These are phyloP conservation scores for Emmonsia crescens DNA, from an alignment of 2,329 filamentous ascomycete species.

Conservation along the genomic window DNA sequence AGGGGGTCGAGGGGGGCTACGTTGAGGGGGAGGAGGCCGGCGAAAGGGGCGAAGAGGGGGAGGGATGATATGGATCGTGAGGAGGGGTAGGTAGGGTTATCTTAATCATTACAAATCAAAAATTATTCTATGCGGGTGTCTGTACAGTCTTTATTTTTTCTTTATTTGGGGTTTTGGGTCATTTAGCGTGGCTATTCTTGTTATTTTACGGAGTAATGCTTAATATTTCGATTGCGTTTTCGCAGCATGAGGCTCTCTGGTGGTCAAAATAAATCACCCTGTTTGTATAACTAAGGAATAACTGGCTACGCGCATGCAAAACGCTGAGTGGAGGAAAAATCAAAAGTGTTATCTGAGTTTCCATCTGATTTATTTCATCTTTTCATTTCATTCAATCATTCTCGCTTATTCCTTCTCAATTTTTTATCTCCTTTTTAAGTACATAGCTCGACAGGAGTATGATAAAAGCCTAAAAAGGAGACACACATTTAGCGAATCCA, in stretches of 20 bases:
- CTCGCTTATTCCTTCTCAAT: not conserved
- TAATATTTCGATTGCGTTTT: not conserved
- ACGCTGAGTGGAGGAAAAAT: not conserved
- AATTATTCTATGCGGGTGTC: not conserved
- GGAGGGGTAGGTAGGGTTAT: constrained; percentile 44
- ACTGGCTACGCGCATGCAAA: not conserved
- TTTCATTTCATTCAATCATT: not conserved
- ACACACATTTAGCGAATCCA: not conserved
- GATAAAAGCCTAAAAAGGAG: not conserved
- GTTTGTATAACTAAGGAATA: too few relatives aligned
- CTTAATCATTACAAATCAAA: not conserved
- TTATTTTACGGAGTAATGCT: not conserved
- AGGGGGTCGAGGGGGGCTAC: constrained; percentile 40
- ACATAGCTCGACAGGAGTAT: not conserved
- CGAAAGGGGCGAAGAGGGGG: constrained; percentile 40
- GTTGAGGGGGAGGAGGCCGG: constrained; percentile 43
- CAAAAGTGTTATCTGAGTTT: not conserved
- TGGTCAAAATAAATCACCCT: too few relatives aligned
- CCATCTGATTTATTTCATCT: not conserved
- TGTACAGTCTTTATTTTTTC: not conserved
- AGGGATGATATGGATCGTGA: constrained; percentile 64
- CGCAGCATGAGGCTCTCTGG: too few relatives aligned
- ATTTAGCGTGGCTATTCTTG: not conserved
- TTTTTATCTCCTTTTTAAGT: not conserved
- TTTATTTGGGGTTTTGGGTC: not conserved